A percentile compares a stretch with the other conserved stretches of the same genome.
phyloP scores from a whole-genome alignment of 352 stramenopile genomes.

The Phytophthora fragariae region DNA sequence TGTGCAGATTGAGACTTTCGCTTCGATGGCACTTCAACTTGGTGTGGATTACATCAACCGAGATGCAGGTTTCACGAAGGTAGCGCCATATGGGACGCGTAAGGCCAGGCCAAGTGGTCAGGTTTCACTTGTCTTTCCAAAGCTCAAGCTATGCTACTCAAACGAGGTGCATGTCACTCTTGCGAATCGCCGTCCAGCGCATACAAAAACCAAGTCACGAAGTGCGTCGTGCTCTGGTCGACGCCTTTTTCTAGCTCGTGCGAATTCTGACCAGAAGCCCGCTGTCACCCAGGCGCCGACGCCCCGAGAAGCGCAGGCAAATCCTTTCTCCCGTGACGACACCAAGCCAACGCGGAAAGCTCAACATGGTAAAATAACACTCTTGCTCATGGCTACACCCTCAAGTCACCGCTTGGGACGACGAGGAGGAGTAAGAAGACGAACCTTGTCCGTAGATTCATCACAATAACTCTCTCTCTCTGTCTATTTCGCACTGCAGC shows the following conservation, averaged over 20 bases:
- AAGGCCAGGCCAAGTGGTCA: neutral
- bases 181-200: neutral
- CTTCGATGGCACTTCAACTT: conserved; percentile 5
- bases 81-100: neutral
- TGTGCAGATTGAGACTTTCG: neutral
- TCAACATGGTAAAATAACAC: conserved; percentile 38
- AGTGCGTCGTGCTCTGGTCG: conserved; percentile 9
- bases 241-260: conserved; percentile 6
- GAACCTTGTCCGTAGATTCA: neutral
- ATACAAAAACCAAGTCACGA: conserved; percentile 12
- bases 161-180: conserved; percentile 15
- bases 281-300: neutral
- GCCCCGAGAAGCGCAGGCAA: conserved; percentile 25
- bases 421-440: neutral
- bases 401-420: neutral
- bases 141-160: conserved; percentile 7
- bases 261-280: conserved; percentile 21
- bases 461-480: neutral
- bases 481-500: conserved; percentile 18
- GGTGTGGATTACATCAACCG: conserved; percentile 16
- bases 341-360: conserved; percentile 5
- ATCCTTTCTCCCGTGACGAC: conserved; percentile 34
- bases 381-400: conserved; percentile 28
- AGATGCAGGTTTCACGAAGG: conserved; percentile 9
- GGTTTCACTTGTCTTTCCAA: neutral